Evolutionary conservation across 208 protist genomes (phyloP).

Genomic region (Angomonas deanei): DNA sequence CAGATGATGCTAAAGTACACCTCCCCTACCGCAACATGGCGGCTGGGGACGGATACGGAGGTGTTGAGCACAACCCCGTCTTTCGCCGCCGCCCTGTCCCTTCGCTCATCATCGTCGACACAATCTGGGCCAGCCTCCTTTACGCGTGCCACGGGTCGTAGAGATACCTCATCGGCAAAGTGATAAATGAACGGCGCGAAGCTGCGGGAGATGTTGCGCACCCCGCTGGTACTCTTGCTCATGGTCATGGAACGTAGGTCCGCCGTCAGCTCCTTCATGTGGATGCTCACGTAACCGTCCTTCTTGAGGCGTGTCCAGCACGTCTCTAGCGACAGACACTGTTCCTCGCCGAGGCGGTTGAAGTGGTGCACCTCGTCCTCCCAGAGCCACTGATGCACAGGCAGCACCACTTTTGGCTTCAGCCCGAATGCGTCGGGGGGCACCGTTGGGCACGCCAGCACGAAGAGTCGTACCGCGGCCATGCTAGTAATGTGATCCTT

Average conservation of each 20-base stretch:
- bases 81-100: not conserved
- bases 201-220: conserved; percentile 65
- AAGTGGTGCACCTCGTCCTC: conserved; percentile 83
- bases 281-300: conserved; percentile 29
- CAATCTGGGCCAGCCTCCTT: conserved; percentile 31
- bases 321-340: conserved; percentile 64
- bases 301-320: conserved; percentile 27
- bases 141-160: conserved; percentile 39
- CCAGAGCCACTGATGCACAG: conserved; percentile 86
- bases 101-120: conserved; percentile 1
- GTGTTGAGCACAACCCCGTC: conserved; percentile 30
- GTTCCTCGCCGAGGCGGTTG: conserved; percentile 63
- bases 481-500: conserved; percentile 84
- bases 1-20: conserved; percentile 67
- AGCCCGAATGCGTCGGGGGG: conserved; percentile 64
- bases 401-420: conserved; percentile 67
- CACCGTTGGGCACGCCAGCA: conserved; percentile 66
- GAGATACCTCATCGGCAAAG: conserved; percentile 50
- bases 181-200: conserved; percentile 84
- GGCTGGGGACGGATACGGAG: conserved; percentile 22
- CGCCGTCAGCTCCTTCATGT: conserved; percentile 43
- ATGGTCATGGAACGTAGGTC: conserved; percentile 76
- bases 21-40: conserved; percentile 57
- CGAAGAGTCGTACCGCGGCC: conserved; percentile 67
- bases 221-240: conserved; percentile 16